phyloP scores from a whole-genome alignment of 1,284 basidiomycete species.

The Veloporphyrellus conicus region DNA sequence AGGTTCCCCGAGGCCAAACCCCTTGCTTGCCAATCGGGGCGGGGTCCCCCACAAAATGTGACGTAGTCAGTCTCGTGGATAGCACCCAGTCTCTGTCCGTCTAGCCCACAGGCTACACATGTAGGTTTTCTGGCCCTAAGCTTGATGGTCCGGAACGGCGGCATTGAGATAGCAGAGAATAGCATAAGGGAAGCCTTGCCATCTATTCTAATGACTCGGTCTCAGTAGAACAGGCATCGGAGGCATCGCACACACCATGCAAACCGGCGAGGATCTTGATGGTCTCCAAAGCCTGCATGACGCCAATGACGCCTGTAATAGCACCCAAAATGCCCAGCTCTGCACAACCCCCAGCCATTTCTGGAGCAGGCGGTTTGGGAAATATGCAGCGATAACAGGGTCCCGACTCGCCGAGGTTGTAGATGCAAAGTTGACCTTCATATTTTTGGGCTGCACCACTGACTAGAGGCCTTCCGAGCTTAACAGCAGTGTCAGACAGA shows the following conservation, averaged over 20 bases:
- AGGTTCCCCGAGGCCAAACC: constrained; percentile 44
- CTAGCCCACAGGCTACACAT: constrained; percentile 60
- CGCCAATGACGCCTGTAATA: constrained; percentile 89
- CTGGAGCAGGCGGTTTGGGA: constrained; percentile 66
- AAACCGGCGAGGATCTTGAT: constrained; percentile 77
- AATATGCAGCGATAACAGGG: constrained; percentile 97
- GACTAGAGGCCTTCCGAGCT: constrained; percentile 73
- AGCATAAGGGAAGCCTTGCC: constrained; percentile 61
- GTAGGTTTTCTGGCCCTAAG: constrained; percentile 62
- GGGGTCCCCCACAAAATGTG: constrained; percentile 69
- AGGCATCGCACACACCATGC: constrained; percentile 50
- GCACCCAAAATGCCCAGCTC: constrained; percentile 89
- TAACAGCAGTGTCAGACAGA: constrained; percentile 85
- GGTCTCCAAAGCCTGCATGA: constrained; percentile 85
- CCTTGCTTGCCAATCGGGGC: constrained; percentile 57
- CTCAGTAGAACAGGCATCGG: constrained; percentile 1
- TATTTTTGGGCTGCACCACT: constrained; percentile 90
- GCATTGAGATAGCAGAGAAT: constrained; percentile 64
- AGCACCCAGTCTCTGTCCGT: constrained; percentile 39
- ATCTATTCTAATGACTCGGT: constrained; percentile 38
- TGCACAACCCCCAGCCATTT: constrained; percentile 73
- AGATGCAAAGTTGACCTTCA: constrained; percentile 87
- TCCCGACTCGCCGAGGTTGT: constrained; percentile 63
- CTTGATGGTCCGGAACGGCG: constrained; percentile 81
- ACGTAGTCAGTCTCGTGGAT: constrained; percentile 67